Base-by-base conservation (phyloP, 2,329 filamentous ascomycete species). In the Aureobasidium sp. region DNA sequence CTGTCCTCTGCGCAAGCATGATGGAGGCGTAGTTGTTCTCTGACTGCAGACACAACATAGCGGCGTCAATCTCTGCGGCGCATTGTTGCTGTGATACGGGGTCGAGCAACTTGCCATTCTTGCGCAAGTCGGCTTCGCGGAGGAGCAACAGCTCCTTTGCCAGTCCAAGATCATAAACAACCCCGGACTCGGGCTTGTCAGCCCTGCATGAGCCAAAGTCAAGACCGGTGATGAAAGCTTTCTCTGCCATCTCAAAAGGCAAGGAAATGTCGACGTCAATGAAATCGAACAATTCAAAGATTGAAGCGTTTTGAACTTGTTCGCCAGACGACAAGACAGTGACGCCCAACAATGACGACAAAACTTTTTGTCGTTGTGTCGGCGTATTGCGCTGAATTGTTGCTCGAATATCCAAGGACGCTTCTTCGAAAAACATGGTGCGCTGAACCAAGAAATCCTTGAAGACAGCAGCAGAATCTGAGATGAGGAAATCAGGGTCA, bases 261-360 rank as follows among this genome's bases (percentile, higher is more conserved):
- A 74, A 73, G 0, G 76, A 74, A 42, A 86, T 78, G 52, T 84
- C 80, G 12, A 88, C 74, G 64, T 89, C 86, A 72, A 94, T 83
- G 69, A 97, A 97, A 75, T 99, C 94, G 69, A 96, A 94, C 25
- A 97, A 81, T 66, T 97, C 91, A 70, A 97, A 96, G 7, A 97
- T 83, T 3, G 89, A 91, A 0, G 87, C 82, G 63, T 91, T 88
- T 31, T 80, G 77, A 41, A 88, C 78, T 5, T 85, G 78, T 60
- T 89, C 84, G 52, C 87, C 87, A 63, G 84, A 84, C 15, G 87
- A 83, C 20, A 86, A 78, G 12, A 84, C 80, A 8, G 90, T 85
- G 45, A 88, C 86, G 5, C 94, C 94, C 47, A 92, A 84, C n/a
- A 97, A 78, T 0, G 90, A 78, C 3, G 81, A 81, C 37, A 86